Conservation (phyloP, 306 rosid genomes). For the Ormosia emarginata region DNA sequence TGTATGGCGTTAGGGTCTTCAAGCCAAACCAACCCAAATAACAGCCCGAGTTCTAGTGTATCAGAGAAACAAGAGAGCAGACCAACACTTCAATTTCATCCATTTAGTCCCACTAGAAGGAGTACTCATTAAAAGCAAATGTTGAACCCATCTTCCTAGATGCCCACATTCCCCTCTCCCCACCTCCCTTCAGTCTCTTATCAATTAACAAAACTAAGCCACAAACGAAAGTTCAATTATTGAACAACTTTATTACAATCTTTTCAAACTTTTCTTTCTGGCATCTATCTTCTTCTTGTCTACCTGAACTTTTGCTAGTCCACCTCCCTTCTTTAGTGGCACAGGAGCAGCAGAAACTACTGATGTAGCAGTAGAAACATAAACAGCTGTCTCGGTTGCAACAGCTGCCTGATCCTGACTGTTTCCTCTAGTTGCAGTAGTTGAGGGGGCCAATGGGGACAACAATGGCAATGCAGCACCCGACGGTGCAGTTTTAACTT, state of each 20-base stretch:
- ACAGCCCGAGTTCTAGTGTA: too few relatives aligned
- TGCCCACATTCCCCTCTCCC: background rate
- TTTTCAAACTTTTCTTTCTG: conserved; percentile 96
- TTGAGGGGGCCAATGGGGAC: conserved; percentile 32
- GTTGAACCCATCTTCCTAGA: background rate
- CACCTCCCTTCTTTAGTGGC: conserved; percentile 56
- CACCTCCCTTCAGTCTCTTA: background rate
- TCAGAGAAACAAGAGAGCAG: background rate
- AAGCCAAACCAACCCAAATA: too few relatives aligned
- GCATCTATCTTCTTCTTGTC: conserved; percentile 96
- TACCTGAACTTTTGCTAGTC: conserved; percentile 54
- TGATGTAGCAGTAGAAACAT: conserved; percentile 33
- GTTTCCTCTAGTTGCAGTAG: conserved; percentile 48
- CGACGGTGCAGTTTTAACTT: conserved; percentile 49
- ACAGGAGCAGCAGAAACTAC: conserved; percentile 29
- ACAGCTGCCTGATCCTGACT: conserved; percentile 48
- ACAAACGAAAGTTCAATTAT: conserved; percentile 32
- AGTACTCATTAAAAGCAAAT: conserved; percentile 15
- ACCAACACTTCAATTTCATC: conserved; percentile 26
- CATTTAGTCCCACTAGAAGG: conserved; percentile 16
- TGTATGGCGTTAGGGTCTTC: too few relatives aligned
- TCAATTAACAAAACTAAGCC: conserved; percentile 20
- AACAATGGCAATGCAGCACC: conserved; percentile 49
- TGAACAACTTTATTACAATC: conserved; percentile 56
- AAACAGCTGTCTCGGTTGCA: conserved; percentile 29